Evolutionary conservation across 1,284 basidiomycete genomes (phyloP), one percentile per base, ranked within the genome.

Genomic region (Farysia itapuensis): DNA sequence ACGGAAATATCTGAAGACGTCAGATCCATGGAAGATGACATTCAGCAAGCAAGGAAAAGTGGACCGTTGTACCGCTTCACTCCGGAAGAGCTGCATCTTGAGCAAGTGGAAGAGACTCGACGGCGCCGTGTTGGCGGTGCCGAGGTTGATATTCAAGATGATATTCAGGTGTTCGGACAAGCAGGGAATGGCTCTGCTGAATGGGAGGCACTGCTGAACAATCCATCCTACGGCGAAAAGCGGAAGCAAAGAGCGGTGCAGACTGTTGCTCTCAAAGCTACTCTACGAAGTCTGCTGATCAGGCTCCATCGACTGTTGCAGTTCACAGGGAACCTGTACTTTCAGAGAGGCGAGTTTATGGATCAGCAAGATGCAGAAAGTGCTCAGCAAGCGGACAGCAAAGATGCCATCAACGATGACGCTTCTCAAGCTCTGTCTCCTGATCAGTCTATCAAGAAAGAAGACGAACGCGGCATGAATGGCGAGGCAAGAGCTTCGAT

Each of bases 281-380:
- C 58, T 11, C 38, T 58, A 19, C 64, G 72, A 13, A 38, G 32
- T 19, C 41, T 58, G 51, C 50, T 65, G 7, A 70, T 69, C 33
- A 49, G 59, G 25, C 34, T 64, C 25, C 72, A 74, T 50, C 67
- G 72, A 2, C 42, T 61, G 1, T 38, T 67, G 20, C 64, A 68
- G 21, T 75, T 72, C 33, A 25, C 37, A 8, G 72, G 72, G n/a
- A 71, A 74, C 35, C 41, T 65, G 26, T 72, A 53, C 48, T 75
- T 56, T 18, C 69, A 69, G 23, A 42, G 70, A 22, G 70, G 66
- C 29, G 60, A 74, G 35, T 39, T 39, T 29, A 35, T 49, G 11
- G 54, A 64, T 25, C 44, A 57, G 29, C 38, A 44, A 11, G n/a
- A n/a, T n/a, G 28, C n/a, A 8, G 23, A 14, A 12, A 8, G 13